phyloP scores from a whole-genome alignment of 2,329 filamentous ascomycete genomes.

The Scorias spongiosa region DNA sequence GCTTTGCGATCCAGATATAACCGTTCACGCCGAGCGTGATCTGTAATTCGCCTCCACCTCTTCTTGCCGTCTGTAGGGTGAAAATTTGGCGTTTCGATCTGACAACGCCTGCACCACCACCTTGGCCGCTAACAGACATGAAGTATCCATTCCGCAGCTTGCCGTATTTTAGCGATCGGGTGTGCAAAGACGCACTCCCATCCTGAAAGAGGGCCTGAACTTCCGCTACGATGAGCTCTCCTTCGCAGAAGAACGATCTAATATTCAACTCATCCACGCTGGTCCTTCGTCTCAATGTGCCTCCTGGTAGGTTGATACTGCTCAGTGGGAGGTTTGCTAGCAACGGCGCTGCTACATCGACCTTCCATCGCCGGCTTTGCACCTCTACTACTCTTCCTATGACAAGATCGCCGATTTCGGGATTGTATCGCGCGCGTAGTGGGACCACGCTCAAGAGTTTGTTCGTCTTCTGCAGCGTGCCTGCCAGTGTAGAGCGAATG shows the following conservation, averaged over 20 bases:
- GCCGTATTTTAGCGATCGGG: constrained; percentile 79
- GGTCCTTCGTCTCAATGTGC: constrained; percentile 78
- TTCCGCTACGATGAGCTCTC: constrained; percentile 85
- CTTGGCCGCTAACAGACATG: constrained; percentile 63
- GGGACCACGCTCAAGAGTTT: constrained; percentile 87
- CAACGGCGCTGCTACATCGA: constrained; percentile 79
- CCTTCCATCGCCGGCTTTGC: constrained; percentile 84
- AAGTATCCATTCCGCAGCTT: constrained; percentile 92
- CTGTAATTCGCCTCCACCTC: constrained; percentile 53
- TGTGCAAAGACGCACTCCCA: constrained; percentile 77
- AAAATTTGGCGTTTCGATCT: constrained; percentile 75
- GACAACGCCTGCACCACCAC: constrained; percentile 66
- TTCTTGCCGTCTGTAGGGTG: constrained; percentile 50
- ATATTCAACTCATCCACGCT: constrained; percentile 96
- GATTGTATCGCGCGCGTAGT: constrained; percentile 80
- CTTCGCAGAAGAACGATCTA: constrained; percentile 90
- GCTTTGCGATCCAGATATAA: constrained; percentile 89
- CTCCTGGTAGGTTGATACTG: constrained; percentile 87
- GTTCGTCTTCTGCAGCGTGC: constrained; percentile 84
- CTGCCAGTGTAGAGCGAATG: constrained; percentile 82
- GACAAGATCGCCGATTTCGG: constrained; percentile 91
- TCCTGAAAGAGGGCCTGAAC: constrained; percentile 81
- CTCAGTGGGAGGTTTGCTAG: constrained; percentile 74
- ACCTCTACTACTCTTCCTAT: constrained; percentile 89
- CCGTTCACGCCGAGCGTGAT: constrained; percentile 89